phyloP scores from a whole-genome alignment of 208 protist species.

The Crithidia thermophila region DNA sequence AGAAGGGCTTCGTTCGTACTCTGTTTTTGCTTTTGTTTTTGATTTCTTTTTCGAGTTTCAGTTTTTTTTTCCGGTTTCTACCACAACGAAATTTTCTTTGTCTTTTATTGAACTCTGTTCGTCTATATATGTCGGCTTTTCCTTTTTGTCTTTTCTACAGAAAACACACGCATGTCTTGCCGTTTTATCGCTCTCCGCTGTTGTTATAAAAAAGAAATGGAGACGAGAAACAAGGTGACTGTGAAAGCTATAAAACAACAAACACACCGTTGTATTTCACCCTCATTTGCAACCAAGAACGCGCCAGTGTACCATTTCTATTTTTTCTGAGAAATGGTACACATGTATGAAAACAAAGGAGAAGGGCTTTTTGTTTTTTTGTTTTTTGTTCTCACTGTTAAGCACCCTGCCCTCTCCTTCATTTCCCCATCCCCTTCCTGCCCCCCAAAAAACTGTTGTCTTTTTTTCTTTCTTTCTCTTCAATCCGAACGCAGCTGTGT shows the following conservation, averaged over 20 bases:
- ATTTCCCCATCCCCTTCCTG: background rate
- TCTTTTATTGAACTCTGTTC: background rate
- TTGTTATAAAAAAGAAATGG: constrained; percentile 10
- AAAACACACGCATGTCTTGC: constrained; percentile 4
- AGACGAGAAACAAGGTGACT: background rate
- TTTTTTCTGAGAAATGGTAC: constrained; percentile 6
- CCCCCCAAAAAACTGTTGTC: constrained; percentile 5
- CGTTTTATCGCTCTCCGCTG: constrained; percentile 2
- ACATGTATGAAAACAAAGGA: background rate
- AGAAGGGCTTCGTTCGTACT: too few relatives aligned
- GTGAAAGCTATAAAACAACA: constrained; percentile 3
- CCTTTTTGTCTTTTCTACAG: background rate
- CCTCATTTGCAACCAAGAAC: constrained; percentile 3
- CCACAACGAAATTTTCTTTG: background rate
- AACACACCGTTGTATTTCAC: constrained; percentile 18
- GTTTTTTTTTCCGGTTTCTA: background rate
- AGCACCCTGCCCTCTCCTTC: background rate
- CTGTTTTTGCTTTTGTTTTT: too few relatives aligned
- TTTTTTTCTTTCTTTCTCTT: constrained; percentile 5
- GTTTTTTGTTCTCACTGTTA: background rate
- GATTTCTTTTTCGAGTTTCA: too few relatives aligned
- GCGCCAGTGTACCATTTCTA: background rate
- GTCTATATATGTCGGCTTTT: background rate
- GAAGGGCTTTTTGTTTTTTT: constrained; percentile 8
- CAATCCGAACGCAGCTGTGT: background rate